Evolutionary conservation across 805 yeast genomes (phyloP).

Genomic region (Ogataea chonburiensis): DNA sequence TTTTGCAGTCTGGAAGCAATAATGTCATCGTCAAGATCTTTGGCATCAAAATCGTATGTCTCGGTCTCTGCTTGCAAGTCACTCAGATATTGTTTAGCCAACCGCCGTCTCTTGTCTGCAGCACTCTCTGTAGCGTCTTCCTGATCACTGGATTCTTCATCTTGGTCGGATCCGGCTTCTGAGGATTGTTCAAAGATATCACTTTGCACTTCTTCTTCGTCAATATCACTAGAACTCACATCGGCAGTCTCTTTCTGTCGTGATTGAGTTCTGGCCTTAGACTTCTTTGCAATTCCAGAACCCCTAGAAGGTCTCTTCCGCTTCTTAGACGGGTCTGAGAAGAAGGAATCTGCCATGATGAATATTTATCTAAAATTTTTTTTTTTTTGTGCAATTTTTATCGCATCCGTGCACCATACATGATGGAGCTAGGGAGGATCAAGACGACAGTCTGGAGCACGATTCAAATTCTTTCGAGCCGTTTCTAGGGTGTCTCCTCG

Average conservation of each 20-base stretch:
- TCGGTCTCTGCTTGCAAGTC: slow-evolving; percentile 62
- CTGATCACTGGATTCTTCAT: slow-evolving; percentile 60
- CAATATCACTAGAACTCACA: slow-evolving; percentile 31
- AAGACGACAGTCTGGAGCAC: neutral
- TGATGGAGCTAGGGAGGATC: too few species aligned
- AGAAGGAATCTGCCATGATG: slow-evolving; percentile 52
- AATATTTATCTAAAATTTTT: slow-evolving; percentile 6
- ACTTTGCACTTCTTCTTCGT: slow-evolving; percentile 38
- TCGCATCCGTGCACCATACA: slow-evolving; percentile 12
- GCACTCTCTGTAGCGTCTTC: slow-evolving; percentile 75
- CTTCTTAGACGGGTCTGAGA: slow-evolving; percentile 57
- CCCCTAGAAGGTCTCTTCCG: slow-evolving; percentile 28
- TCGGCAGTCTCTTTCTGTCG: slow-evolving; percentile 10
- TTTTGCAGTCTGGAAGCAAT: slow-evolving; percentile 74
- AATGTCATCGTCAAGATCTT: slow-evolving; percentile 85
- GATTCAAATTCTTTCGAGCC: too few species aligned
- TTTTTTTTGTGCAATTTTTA: slow-evolving; percentile 11
- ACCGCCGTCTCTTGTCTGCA: slow-evolving; percentile 89
- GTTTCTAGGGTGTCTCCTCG: too few species aligned
- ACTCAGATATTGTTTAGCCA: slow-evolving; percentile 89
- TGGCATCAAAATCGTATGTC: slow-evolving; percentile 73
- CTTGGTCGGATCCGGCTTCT: slow-evolving; percentile 30
- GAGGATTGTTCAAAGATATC: slow-evolving; percentile 32
- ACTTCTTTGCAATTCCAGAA: slow-evolving; percentile 16
- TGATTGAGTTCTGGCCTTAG: slow-evolving; percentile 13